A percentile compares a stretch with the other conserved stretches of the same genome.
phyloP scores from a whole-genome alignment of 805 yeast species.

The Candida vartiovaarae region DNA sequence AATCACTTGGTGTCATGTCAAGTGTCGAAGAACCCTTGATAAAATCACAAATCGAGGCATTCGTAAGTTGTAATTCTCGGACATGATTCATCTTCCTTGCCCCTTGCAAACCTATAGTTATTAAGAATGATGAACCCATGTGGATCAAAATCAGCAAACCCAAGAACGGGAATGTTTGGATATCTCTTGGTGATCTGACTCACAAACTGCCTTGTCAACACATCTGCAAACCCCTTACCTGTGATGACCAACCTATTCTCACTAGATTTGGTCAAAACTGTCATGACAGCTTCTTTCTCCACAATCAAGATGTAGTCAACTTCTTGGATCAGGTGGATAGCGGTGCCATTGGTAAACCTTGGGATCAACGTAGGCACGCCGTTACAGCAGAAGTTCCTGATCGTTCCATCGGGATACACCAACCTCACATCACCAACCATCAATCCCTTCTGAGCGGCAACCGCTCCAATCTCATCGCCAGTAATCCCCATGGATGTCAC shows the following conservation, averaged over 20 bases:
- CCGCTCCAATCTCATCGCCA: conserved; percentile 37
- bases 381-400: conserved; percentile 2
- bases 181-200: conserved; percentile 18
- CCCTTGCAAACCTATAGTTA: conserved; percentile 30
- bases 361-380: conserved; percentile 33
- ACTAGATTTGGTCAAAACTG: conserved; percentile 21
- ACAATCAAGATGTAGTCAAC: conserved; percentile 32
- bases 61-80: conserved; percentile 9
- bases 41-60: conserved; percentile 16
- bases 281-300: conserved; percentile 50
- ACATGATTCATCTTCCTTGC: conserved; percentile 7
- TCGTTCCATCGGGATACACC: conserved; percentile 1
- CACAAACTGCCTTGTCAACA: conserved; percentile 41
- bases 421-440: conserved; percentile 31
- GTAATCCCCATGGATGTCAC: conserved; percentile 32
- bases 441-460: conserved; percentile 59
- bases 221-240: conserved; percentile 69
- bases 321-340: conserved; percentile 1
- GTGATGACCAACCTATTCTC: conserved; percentile 37
- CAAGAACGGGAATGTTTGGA: conserved; percentile 30
- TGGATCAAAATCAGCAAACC: conserved; percentile 59
- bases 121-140: conserved; percentile 55
- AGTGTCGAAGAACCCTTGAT: conserved; percentile 9
- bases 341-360: conserved; percentile 23
- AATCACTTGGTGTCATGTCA: conserved; percentile 24